Percentiles rank a stretch among this genome's conserved stretches.
phyloP scores from a whole-genome alignment of 139 green algal species.

The Volvox africanus region DNA sequence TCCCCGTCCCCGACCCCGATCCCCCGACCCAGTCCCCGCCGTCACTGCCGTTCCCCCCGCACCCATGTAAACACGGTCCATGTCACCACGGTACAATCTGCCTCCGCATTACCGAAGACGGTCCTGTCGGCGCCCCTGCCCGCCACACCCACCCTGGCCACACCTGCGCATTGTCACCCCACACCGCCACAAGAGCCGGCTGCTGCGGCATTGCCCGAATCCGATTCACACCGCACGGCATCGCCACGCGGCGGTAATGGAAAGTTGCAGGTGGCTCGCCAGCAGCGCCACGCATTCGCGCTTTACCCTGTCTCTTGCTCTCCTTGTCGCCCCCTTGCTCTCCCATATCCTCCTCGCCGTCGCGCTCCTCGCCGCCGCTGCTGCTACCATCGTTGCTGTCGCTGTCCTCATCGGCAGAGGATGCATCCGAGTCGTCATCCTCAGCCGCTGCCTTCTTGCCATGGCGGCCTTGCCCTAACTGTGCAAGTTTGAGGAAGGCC shows the following conservation, averaged over 20 bases:
- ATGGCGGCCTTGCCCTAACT: conserved; percentile 78
- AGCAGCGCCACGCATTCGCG: not conserved
- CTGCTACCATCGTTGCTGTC: not conserved
- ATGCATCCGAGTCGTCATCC: conserved; percentile 53
- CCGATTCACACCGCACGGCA: conserved; percentile 90
- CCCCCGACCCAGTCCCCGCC: too few species aligned
- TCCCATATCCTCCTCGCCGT: conserved; percentile 41
- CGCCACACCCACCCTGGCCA: not conserved
- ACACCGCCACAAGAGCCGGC: conserved; percentile 89
- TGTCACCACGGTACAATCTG: too few species aligned
- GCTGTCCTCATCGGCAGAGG: conserved; percentile 31
- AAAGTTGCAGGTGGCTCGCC: conserved; percentile 74
- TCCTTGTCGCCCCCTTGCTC: conserved; percentile 46
- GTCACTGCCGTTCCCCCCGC: too few species aligned
- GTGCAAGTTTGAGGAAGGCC: conserved; percentile 77
- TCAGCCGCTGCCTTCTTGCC: conserved; percentile 65
- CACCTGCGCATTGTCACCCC: conserved; percentile 90
- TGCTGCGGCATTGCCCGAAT: conserved; percentile 91
- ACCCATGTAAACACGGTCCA: too few species aligned
- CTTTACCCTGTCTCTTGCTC: not conserved
- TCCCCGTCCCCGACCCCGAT: too few species aligned
- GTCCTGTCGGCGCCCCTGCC: too few species aligned
- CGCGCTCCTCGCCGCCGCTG: conserved; percentile 38
- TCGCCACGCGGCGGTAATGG: conserved; percentile 69
- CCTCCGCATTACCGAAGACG: too few species aligned